These are phyloP conservation scores for Platanthera guangdongensis DNA, from an alignment of 106 monocot genomes.

Conservation along the genomic window DNA sequence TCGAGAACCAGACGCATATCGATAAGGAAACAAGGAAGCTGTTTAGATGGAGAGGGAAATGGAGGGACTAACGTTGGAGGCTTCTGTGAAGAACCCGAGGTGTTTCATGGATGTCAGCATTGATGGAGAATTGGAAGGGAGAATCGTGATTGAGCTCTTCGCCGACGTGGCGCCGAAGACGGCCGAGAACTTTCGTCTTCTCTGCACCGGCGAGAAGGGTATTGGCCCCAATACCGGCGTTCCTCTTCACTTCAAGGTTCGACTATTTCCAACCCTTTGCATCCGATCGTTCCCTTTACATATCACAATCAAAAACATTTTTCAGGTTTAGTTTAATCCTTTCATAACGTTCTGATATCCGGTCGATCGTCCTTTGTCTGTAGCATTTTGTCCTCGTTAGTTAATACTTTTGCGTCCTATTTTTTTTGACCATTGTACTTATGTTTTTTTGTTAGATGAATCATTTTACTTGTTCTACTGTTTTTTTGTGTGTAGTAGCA, in stretches of 20 bases:
- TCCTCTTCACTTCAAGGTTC: slow-evolving; percentile 24
- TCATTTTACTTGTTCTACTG: too few species aligned
- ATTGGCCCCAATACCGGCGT: slow-evolving; percentile 18
- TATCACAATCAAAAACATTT: neutral
- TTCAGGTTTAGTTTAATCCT: neutral
- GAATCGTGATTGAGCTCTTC: slow-evolving; percentile 24
- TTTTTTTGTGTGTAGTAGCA: too few species aligned
- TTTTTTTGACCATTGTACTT: neutral
- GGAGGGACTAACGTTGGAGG: neutral
- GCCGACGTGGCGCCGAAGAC: slow-evolving; percentile 21
- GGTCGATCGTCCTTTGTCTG: neutral
- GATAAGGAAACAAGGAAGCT: too few species aligned
- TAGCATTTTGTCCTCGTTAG: neutral
- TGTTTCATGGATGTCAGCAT: slow-evolving; percentile 24
- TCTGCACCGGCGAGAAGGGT: slow-evolving; percentile 27
- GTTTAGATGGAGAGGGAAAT: neutral
- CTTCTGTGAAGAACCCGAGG: slow-evolving; percentile 14
- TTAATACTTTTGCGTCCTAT: neutral
- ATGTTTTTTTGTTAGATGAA: neutral
- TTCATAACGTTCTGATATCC: neutral
- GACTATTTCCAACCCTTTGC: neutral
- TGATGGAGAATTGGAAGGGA: slow-evolving; percentile 22
- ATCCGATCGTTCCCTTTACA: neutral
- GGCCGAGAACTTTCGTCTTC: slow-evolving; percentile 18
- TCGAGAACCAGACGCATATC: neutral